phyloP scores from a whole-genome alignment of 106 monocot genomes.

The Dioscorea alata region DNA sequence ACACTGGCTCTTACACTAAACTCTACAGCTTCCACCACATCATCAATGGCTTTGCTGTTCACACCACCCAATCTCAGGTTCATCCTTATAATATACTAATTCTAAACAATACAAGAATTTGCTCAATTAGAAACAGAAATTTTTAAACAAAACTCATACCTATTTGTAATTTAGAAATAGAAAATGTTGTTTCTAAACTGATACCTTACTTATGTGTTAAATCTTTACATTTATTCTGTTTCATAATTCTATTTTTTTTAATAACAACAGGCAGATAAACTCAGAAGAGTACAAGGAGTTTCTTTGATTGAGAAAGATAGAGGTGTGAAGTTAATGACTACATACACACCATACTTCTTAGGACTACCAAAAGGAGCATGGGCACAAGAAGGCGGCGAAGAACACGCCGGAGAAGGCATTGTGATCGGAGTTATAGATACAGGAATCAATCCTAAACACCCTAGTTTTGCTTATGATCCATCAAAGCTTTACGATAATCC shows the following conservation, averaged over 20 bases:
- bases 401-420: conserved; percentile 58
- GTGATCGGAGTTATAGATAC: conserved; percentile 74
- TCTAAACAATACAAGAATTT: too few species aligned
- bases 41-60: conserved; percentile 71
- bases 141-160: too few species aligned
- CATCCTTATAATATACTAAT: background rate
- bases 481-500: background rate
- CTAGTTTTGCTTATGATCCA: conserved; percentile 65
- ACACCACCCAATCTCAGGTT: conserved; percentile 58
- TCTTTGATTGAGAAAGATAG: conserved; percentile 46
- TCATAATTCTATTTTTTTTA: background rate
- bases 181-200: too few species aligned
- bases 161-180: too few species aligned
- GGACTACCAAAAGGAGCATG: conserved; percentile 39
- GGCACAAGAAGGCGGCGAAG: conserved; percentile 9
- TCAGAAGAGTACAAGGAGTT: conserved; percentile 24
- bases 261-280: conserved; percentile 29
- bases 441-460: conserved; percentile 69
- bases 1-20: conserved; percentile 40
- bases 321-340: conserved; percentile 47
- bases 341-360: conserved; percentile 62
- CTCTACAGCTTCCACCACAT: conserved; percentile 76
- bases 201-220: background rate
- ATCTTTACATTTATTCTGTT: too few species aligned
- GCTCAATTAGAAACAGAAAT: too few species aligned